These are phyloP conservation scores for Termitomyces sp. DNA, from an alignment of 768 basidiomycete species.

Conservation along the genomic window DNA sequence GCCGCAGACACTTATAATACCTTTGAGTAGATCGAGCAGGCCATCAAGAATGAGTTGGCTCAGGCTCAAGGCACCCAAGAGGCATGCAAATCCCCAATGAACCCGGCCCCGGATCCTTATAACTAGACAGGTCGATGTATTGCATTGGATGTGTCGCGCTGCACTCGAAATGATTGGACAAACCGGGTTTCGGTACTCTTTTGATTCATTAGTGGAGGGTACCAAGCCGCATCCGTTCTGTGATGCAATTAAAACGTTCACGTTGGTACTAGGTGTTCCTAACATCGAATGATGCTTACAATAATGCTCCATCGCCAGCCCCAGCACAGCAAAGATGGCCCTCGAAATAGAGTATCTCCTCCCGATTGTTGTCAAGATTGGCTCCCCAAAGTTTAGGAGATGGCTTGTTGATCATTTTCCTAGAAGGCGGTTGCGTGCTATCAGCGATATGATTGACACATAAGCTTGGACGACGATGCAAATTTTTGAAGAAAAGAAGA, in stretches of 20 bases:
- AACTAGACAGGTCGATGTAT: slow-evolving; percentile 10
- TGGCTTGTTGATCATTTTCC: slow-evolving; percentile 10
- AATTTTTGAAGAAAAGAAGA: neutral
- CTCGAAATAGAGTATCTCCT: neutral
- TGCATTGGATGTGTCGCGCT: slow-evolving; percentile 13
- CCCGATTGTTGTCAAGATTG: slow-evolving; percentile 7
- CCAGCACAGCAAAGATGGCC: neutral
- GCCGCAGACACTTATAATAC: neutral
- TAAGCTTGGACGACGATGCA: slow-evolving; percentile 3
- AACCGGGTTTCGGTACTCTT: slow-evolving; percentile 13
- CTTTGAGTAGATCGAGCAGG: slow-evolving; percentile 1
- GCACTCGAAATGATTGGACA: slow-evolving; percentile 14
- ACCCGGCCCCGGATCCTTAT: neutral
- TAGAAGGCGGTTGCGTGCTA: neutral
- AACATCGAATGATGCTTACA: neutral
- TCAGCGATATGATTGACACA: slow-evolving; percentile 5
- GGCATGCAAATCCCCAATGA: neutral
- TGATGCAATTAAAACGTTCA: slow-evolving; percentile 2
- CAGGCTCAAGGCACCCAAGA: slow-evolving; percentile 6
- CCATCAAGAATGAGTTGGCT: neutral
- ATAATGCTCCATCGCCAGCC: neutral
- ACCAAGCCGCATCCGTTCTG: slow-evolving; percentile 1
- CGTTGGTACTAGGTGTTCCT: neutral
- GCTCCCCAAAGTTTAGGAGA: slow-evolving; percentile 10
- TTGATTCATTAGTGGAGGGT: slow-evolving; percentile 10